A percentile compares a stretch with the other conserved stretches of the same genome.
These are phyloP conservation scores for Zopfia rhizophila DNA, from an alignment of 2,329 filamentous ascomycete species.

Conservation along the genomic window DNA sequence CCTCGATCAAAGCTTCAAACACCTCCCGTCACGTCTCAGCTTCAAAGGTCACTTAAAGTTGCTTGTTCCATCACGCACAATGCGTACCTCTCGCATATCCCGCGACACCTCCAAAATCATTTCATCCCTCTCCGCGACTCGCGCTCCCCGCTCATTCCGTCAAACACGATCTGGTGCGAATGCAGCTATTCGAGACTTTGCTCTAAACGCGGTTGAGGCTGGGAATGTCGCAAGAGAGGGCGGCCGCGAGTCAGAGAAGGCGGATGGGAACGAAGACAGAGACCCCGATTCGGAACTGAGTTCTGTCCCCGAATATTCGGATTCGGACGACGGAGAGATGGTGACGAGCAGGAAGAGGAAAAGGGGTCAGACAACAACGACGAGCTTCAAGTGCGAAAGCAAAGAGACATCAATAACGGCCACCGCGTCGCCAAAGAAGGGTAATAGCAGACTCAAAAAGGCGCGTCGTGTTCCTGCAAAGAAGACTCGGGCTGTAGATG, in stretches of 20 bases:
- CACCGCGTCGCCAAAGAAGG: constrained; percentile 32
- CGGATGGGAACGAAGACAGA: constrained; percentile 11
- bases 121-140: constrained; percentile 37
- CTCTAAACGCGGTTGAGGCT: constrained; percentile 30
- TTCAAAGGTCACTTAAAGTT: no score
- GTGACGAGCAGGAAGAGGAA: constrained; percentile 58
- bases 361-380: constrained; percentile 46
- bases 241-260: constrained; percentile 23
- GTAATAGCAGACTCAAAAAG: constrained; percentile 40
- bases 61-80: constrained; percentile 23
- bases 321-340: constrained; percentile 33
- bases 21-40: constrained; percentile 17
- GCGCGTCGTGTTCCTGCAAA: constrained; percentile 51
- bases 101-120: constrained; percentile 46
- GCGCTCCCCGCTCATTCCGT: constrained; percentile 38
- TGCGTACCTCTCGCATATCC: constrained; percentile 52
- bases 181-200: constrained; percentile 27
- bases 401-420: constrained; percentile 24
- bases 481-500: constrained; percentile 41
- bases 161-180: constrained; percentile 42
- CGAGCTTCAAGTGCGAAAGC: constrained; percentile 42
- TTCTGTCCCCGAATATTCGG: constrained; percentile 38
- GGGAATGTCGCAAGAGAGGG: constrained; percentile 21
- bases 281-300: constrained; percentile 45
- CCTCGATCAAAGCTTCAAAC: constrained; percentile 18